Percentiles rank a stretch among this genome's conserved stretches.
Conservation (phyloP, 768 basidiomycete species). For the Strobilomyces echinocephalus region DNA sequence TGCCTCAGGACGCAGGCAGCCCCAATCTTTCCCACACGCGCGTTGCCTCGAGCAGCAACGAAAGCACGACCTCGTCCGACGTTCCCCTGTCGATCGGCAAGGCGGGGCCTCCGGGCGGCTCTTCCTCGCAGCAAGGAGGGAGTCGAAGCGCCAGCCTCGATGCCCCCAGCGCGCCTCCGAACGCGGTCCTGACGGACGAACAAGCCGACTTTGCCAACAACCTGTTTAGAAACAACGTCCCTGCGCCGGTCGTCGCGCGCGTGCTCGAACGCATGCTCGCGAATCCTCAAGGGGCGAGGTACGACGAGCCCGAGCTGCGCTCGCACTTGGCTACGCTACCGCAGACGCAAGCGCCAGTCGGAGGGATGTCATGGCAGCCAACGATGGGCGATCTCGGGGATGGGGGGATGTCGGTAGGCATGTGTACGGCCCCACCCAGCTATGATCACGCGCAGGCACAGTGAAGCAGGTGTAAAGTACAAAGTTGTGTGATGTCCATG, state of each 20-base stretch:
- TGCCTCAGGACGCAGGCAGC: not conserved
- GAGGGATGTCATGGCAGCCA: constrained; percentile 30
- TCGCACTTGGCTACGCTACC: not conserved
- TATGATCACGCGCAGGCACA: constrained; percentile 18
- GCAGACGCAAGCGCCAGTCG: not conserved
- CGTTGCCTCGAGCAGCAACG: not conserved
- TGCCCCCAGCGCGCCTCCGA: not conserved
- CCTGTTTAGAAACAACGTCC: constrained; percentile 25
- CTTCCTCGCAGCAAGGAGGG: not conserved
- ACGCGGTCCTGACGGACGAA: constrained; percentile 14
- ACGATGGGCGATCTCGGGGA: constrained; percentile 35
- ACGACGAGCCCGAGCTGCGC: constrained; percentile 13
- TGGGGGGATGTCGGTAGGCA: constrained; percentile 26
- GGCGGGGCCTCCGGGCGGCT: not conserved
- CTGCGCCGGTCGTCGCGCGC: constrained; percentile 22
- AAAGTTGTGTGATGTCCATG: not conserved
- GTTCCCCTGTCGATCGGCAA: constrained; percentile 5
- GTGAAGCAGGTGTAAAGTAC: not conserved
- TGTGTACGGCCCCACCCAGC: constrained; percentile 21
- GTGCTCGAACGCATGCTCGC: constrained; percentile 27
- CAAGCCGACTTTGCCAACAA: constrained; percentile 25
- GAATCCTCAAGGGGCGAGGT: constrained; percentile 15
- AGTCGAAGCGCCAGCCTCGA: not conserved
- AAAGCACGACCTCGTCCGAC: not conserved
- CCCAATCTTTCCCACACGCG: not conserved